phyloP scores from a whole-genome alignment of 768 basidiomycete genomes.

The Kwoniella europaea region DNA sequence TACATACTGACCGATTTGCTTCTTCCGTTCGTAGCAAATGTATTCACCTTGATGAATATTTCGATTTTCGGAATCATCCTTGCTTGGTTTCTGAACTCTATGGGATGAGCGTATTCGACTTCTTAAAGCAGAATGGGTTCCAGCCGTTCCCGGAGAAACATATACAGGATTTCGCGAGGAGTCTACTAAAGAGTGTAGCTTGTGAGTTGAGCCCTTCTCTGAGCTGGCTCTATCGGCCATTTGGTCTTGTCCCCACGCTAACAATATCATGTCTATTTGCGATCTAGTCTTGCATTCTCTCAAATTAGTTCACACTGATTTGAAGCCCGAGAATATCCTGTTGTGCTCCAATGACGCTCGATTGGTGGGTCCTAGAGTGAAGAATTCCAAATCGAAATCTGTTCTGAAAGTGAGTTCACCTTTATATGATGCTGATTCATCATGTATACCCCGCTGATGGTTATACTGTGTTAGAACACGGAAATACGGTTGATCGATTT shows the following conservation, averaged over 20 bases:
- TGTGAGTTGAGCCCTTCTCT: constrained; percentile 65
- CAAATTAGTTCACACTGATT: constrained; percentile 92
- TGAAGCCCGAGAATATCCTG: constrained; percentile 98
- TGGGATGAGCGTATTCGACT: constrained; percentile 98
- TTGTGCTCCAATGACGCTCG: constrained; percentile 80
- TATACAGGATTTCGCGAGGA: constrained; percentile 92
- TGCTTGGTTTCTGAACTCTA: constrained; percentile 94
- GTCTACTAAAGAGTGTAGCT: constrained; percentile 87
- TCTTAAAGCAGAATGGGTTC: constrained; percentile 97
- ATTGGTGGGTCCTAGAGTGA: constrained; percentile 47
- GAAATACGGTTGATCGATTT: constrained; percentile 97
- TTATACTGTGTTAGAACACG: constrained; percentile 63
- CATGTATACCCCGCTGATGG: no score
- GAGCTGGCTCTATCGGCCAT: background rate
- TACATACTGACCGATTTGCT: no score
- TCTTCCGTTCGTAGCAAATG: constrained; percentile 73
- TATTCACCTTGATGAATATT: constrained; percentile 91
- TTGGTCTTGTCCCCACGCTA: background rate
- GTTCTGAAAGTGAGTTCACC: constrained; percentile 63
- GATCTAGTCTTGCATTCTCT: constrained; percentile 82
- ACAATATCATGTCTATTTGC: background rate
- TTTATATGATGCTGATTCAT: no score
- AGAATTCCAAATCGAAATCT: constrained; percentile 70
- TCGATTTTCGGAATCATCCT: constrained; percentile 96
- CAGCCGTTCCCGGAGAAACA: constrained; percentile 94